A percentile compares a stretch with the other conserved stretches of the same genome.
phyloP scores from a whole-genome alignment of 768 basidiomycete genomes.

The Phylloporus sp. region DNA sequence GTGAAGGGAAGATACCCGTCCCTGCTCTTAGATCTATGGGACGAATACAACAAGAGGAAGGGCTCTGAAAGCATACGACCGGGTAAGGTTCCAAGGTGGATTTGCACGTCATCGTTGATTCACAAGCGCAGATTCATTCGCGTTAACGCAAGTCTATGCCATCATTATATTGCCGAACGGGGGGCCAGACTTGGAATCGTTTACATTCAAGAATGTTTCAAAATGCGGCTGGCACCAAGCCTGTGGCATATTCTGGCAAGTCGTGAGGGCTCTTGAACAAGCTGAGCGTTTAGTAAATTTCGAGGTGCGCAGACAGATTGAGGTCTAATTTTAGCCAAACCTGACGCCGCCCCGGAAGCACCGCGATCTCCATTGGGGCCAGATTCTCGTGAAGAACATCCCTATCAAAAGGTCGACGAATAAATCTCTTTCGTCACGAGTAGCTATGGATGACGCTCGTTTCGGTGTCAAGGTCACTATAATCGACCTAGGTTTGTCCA shows the following conservation, averaged over 20 bases:
- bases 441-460: constrained; percentile 58
- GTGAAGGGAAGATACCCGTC: constrained; percentile 84
- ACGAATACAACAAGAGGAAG: constrained; percentile 67
- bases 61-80: constrained; percentile 84
- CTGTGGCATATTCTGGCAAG: constrained; percentile 87
- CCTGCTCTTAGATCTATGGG: constrained; percentile 78
- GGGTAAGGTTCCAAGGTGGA: constrained; percentile 41
- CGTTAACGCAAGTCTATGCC: constrained; percentile 74
- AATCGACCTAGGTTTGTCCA: constrained; percentile 91
- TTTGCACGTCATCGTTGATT: constrained; percentile 3
- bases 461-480: constrained; percentile 77
- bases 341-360: constrained; percentile 51
- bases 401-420: constrained; percentile 33
- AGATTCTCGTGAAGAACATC: constrained; percentile 74
- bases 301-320: constrained; percentile 55
- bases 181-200: constrained; percentile 87
- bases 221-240: constrained; percentile 83
- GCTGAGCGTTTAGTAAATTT: constrained; percentile 82
- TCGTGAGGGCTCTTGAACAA: constrained; percentile 65
- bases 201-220: constrained; percentile 52
- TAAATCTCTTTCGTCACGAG: constrained; percentile 29
- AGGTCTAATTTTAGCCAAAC: neutral
- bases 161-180: constrained; percentile 89
- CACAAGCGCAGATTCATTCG: constrained; percentile 57
- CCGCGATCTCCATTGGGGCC: constrained; percentile 98